Conservation (phyloP, 2,329 filamentous ascomycete species). For the Colletotrichum truncatum region DNA sequence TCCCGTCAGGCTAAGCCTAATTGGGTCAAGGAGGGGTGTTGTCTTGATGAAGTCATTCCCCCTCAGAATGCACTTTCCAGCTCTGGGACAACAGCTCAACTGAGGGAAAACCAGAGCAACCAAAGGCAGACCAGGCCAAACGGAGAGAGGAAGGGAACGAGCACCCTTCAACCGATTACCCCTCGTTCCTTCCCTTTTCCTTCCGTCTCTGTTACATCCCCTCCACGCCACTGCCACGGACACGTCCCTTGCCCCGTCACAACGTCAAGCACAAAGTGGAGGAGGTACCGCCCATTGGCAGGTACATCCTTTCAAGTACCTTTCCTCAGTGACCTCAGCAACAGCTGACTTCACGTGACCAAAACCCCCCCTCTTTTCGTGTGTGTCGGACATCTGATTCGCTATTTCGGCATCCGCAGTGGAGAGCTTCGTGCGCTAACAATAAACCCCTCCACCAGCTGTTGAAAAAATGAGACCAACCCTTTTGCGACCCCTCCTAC, state of each 20-base stretch:
- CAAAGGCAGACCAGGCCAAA: neutral
- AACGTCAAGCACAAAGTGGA: conserved; percentile 5
- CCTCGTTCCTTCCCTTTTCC: conserved; percentile 4
- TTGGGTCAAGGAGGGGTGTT: neutral
- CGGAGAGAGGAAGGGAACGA: conserved; percentile 1
- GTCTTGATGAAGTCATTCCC: conserved; percentile 24
- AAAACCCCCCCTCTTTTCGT: neutral
- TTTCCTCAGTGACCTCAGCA: conserved; percentile 27
- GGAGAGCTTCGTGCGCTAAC: conserved; percentile 33
- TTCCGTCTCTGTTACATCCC: neutral
- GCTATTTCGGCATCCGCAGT: conserved; percentile 16
- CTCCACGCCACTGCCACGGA: neutral
- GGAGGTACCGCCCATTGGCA: neutral
- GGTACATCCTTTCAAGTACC: conserved; percentile 17
- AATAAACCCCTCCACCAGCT: conserved; percentile 33
- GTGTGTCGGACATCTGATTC: neutral
- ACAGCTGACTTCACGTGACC: conserved; percentile 29
- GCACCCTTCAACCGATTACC: neutral
- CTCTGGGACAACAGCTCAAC: neutral
- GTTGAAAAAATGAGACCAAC: conserved; percentile 36
- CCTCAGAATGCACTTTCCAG: neutral
- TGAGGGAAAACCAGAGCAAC: neutral
- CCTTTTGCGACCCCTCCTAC: conserved; percentile 35
- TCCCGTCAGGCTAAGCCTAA: conserved; percentile 1
- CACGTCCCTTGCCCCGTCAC: conserved; percentile 3